Evolutionary conservation across 2,329 filamentous ascomycete species (phyloP).

Genomic region (Teratosphaeria destructans): DNA sequence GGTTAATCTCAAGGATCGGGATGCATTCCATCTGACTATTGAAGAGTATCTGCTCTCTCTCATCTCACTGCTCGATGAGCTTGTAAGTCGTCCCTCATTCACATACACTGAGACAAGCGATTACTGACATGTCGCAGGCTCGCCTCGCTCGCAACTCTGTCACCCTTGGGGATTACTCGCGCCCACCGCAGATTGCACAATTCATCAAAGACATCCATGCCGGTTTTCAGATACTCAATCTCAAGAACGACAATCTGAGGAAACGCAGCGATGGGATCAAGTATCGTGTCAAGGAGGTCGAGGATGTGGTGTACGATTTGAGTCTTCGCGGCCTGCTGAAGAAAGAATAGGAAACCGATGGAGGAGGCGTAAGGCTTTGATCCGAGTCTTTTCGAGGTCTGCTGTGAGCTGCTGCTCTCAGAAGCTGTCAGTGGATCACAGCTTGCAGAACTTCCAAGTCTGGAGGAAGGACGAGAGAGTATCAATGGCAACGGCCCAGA

Average conservation of each 20-base stretch:
- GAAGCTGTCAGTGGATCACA: background rate
- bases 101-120: background rate
- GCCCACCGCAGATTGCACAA: constrained; percentile 76
- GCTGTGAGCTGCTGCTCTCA: background rate
- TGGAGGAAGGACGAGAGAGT: background rate
- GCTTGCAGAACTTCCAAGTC: background rate
- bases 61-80: constrained; percentile 79
- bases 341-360: constrained; percentile 3
- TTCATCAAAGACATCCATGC: constrained; percentile 95
- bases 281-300: constrained; percentile 94
- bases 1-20: constrained; percentile 78
- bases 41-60: constrained; percentile 92
- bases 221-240: constrained; percentile 91
- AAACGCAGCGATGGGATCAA: constrained; percentile 89
- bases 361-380: background rate
- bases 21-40: constrained; percentile 89
- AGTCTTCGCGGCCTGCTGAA: constrained; percentile 63
- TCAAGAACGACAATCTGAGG: constrained; percentile 89
- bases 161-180: constrained; percentile 75
- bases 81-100: constrained; percentile 39
- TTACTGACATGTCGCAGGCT: constrained; percentile 34
- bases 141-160: constrained; percentile 91
- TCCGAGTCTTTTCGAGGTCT: background rate
- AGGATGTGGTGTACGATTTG: constrained; percentile 95
- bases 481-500: background rate